Percentiles rank a stretch among this genome's conserved stretches.
Conservation (phyloP, 148 eudicot species). For the Dianthus caryophyllus region DNA sequence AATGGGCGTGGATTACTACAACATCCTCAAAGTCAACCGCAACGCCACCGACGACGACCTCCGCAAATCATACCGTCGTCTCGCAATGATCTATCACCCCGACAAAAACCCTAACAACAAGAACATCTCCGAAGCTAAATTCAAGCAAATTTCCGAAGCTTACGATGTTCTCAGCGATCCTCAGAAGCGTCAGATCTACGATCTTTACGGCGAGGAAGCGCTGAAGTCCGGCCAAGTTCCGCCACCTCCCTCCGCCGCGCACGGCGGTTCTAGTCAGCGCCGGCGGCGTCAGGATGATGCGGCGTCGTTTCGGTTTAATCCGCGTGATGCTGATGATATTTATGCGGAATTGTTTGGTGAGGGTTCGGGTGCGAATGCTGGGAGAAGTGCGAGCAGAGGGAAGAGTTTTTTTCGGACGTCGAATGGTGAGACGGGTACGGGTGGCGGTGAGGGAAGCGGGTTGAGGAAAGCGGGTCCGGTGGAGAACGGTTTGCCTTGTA, state of each 20-base stretch:
- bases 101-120: conserved; percentile 58
- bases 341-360: conserved; percentile 73
- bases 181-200: conserved; percentile 89
- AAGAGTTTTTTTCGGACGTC: conserved; percentile 39
- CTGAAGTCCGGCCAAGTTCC: conserved; percentile 74
- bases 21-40: conserved; percentile 78
- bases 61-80: conserved; percentile 64
- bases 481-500: conserved; percentile 71
- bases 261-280: conserved; percentile 29
- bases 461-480: conserved; percentile 61
- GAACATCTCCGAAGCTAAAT: conserved; percentile 64
- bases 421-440: conserved; percentile 21
- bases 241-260: conserved; percentile 50
- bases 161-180: conserved; percentile 85
- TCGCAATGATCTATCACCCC: conserved; percentile 82
- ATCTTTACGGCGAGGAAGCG: conserved; percentile 81
- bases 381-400: conserved; percentile 25
- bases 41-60: conserved; percentile 77
- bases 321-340: conserved; percentile 84
- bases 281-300: conserved; percentile 17
- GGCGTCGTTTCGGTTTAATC: conserved; percentile 59
- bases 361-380: conserved; percentile 18
- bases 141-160: conserved; percentile 89
- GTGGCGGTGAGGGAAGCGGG: background rate
- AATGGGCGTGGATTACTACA: conserved; percentile 86